Conservation (phyloP, 495 filamentous ascomycete species). For the Chlorociboria aeruginascens region DNA sequence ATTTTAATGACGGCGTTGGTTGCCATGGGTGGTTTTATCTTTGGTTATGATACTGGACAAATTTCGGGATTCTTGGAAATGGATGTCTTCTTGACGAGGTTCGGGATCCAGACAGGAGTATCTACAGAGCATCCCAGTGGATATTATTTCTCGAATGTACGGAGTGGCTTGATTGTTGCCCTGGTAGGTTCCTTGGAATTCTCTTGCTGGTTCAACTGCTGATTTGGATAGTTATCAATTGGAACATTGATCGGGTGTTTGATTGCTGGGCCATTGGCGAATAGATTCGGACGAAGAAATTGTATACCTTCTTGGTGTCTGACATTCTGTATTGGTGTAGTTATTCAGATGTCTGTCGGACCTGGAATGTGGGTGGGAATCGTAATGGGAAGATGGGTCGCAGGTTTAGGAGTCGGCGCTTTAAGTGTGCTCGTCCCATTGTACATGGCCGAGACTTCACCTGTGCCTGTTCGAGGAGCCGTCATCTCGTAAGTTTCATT, state of each 20-base stretch:
- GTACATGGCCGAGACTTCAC: conserved; percentile 61
- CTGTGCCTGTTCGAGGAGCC: conserved; percentile 52
- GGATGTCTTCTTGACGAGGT: conserved; percentile 34
- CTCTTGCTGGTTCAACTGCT: background rate
- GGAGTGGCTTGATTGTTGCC: conserved; percentile 44
- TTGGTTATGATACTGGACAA: conserved; percentile 57
- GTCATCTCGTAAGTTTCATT: conserved; percentile 36
- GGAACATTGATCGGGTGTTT: conserved; percentile 82
- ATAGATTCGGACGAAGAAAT: conserved; percentile 58
- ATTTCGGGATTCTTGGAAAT: conserved; percentile 52
- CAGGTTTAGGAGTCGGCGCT: conserved; percentile 58
- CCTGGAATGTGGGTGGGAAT: conserved; percentile 52
- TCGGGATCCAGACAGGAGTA: conserved; percentile 20
- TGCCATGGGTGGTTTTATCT: conserved; percentile 65
- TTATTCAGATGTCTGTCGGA: conserved; percentile 52
- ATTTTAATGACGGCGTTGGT: conserved; percentile 27
- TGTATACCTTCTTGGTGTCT: conserved; percentile 53
- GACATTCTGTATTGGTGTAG: conserved; percentile 69
- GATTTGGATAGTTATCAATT: conserved; percentile 52
- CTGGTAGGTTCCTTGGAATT: conserved; percentile 29
- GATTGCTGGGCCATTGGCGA: conserved; percentile 53
- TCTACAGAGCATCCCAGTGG: conserved; percentile 28
- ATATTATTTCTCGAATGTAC: conserved; percentile 41
- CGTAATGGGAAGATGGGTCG: conserved; percentile 45
- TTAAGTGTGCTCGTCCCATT: conserved; percentile 62